Conservation (phyloP, 208 protist genomes). For the Wallacemonas sp. region DNA sequence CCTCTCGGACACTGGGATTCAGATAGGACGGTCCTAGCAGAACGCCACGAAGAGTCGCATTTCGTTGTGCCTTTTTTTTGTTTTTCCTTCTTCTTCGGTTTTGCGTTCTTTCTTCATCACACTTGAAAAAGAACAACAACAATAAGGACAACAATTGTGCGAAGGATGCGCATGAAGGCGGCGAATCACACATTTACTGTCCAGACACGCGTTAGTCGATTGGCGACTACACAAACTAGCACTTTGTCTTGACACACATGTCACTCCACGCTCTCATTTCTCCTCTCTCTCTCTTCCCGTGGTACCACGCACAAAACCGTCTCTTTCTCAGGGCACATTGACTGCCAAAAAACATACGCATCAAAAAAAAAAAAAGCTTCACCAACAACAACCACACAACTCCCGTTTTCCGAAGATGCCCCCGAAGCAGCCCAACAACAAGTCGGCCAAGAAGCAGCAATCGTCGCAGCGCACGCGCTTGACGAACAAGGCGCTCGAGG, state of each 20-base stretch:
- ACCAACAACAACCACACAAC: neutral
- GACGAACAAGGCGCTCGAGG: slow-evolving; percentile 80
- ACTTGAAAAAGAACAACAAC: neutral
- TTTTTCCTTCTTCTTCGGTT: neutral
- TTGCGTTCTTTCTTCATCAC: neutral
- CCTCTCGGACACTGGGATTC: slow-evolving; percentile 35
- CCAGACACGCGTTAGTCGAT: too few species aligned
- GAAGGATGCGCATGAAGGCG: too few species aligned
- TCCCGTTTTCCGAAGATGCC: slow-evolving; percentile 1
- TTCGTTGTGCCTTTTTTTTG: too few species aligned
- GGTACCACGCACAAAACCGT: too few species aligned
- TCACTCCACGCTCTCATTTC: too few species aligned
- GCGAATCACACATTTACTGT: too few species aligned
- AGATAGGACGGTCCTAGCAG: slow-evolving; percentile 37
- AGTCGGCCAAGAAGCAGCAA: slow-evolving; percentile 35
- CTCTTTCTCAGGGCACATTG: too few species aligned
- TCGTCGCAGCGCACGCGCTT: slow-evolving; percentile 61
- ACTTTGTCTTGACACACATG: too few species aligned
- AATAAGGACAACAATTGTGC: neutral
- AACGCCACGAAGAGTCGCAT: too few species aligned
- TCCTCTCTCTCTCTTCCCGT: too few species aligned
- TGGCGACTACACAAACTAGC: too few species aligned
- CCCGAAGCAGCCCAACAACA: slow-evolving; percentile 22
- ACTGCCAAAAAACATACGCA: neutral
- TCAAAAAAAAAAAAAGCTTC: neutral